Evolutionary conservation across 352 stramenopile genomes (phyloP).

Genomic region (Nothophytophthora sp.): DNA sequence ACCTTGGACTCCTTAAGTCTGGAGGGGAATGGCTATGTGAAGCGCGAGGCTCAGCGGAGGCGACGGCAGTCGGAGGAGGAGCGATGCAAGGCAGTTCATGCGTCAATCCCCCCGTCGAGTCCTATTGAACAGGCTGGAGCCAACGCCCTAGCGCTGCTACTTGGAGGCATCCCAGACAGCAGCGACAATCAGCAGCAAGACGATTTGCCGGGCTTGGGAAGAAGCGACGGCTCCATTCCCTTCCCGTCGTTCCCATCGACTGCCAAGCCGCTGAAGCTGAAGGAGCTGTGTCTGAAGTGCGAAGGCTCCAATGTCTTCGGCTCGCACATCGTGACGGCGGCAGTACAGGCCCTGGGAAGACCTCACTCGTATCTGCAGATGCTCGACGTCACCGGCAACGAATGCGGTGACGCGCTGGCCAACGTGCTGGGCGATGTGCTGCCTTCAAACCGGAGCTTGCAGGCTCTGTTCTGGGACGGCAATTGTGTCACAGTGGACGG

Average conservation of each 20-base stretch:
- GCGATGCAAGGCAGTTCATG: conserved; percentile 15
- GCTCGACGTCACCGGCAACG: conserved; percentile 75
- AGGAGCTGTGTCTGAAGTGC: conserved; percentile 62
- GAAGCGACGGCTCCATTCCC: conserved; percentile 8
- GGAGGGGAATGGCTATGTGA: conserved; percentile 65
- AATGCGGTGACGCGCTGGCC: conserved; percentile 66
- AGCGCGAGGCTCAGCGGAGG: conserved; percentile 26
- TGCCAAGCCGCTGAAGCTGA: conserved; percentile 39
- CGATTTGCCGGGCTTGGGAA: conserved; percentile 14
- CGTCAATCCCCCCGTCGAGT: conserved; percentile 6
- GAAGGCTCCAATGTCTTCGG: conserved; percentile 56
- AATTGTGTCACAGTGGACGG: conserved; percentile 77
- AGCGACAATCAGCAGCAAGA: conserved; percentile 18
- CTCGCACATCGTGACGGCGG: conserved; percentile 40
- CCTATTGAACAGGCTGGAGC: conserved; percentile 43
- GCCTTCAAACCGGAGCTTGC: conserved; percentile 55
- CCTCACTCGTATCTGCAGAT: conserved; percentile 50
- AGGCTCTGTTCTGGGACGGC: conserved; percentile 76
- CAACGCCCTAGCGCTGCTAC: conserved; percentile 43
- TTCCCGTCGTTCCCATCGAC: conserved; percentile 14
- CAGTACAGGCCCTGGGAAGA: conserved; percentile 44
- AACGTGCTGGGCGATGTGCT: conserved; percentile 42
- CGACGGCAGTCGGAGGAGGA: conserved; percentile 13
- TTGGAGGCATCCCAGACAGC: conserved; percentile 28
- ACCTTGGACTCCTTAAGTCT: conserved; percentile 63